Conservation (phyloP, 495 filamentous ascomycete species). For the Aspergillus coremiiformis region DNA sequence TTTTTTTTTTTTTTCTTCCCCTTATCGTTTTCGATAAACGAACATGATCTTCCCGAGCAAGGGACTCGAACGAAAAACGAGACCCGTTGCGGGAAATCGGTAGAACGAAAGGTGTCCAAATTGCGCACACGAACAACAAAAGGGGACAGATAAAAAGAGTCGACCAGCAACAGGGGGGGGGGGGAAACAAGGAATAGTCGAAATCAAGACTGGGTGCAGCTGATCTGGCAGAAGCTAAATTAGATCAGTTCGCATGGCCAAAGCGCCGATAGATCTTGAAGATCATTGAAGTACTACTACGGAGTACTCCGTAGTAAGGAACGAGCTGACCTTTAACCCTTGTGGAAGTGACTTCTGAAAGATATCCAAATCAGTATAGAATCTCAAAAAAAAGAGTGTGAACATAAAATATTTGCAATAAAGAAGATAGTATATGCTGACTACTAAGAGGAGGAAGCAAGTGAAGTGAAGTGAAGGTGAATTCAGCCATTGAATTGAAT, state of each 20-base stretch:
- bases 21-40: background rate
- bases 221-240: background rate
- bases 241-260: constrained; percentile 10
- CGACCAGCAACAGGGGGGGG: background rate
- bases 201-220: background rate
- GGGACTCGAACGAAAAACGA: background rate
- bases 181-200: background rate
- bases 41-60: constrained; percentile 3
- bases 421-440: background rate
- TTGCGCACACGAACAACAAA: background rate
- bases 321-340: too few relatives aligned
- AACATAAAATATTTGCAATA: background rate
- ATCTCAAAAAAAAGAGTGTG: too few relatives aligned
- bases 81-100: background rate
- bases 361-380: background rate
- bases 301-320: too few relatives aligned
- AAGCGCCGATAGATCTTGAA: constrained; percentile 6
- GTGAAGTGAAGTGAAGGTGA: background rate
- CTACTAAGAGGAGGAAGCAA: background rate
- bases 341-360: too few relatives aligned
- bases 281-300: background rate
- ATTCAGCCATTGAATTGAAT: background rate
- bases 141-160: background rate
- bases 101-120: background rate
- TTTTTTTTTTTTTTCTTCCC: too few relatives aligned